Evolutionary conservation across 495 filamentous ascomycete species (phyloP), one percentile per base, ranked within the genome.

Genomic region (Talaromyces nanjingensis): DNA sequence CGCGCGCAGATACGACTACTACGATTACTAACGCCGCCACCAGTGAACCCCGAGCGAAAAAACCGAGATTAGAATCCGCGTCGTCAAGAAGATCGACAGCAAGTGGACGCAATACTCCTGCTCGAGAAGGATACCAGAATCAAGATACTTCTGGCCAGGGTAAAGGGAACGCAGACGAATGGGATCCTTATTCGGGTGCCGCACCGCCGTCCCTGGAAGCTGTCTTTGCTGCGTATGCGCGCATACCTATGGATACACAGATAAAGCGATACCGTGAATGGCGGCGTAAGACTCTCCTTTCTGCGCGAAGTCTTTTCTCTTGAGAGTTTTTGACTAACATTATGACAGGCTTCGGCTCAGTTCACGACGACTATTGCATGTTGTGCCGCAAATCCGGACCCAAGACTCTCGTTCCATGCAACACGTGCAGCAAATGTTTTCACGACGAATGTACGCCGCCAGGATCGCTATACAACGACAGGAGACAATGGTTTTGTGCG

Each of bases 401-500:
- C 22, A 12, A 62, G 20, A 9, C 16, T 62, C 56, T 65, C 16
- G 52, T 64, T n/a, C 57, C 65, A 24, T 67, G 65, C 25, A 33
- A 47, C 5, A 67, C 65, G 9, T 67, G 65, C 54, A 25, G 33
- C 14, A 27, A 57, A 31, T 60, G 33, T 12, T 64, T 64, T 24
- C 65, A 67, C 39, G 56, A 67, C 6, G 18, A 45, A 5, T 67
- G 65, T 42, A 49, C 55, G 12, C 62, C 65, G 16, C 24, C 34
- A 3, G 65, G 63, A 3, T 56, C 62, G 18, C 14, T 59, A 49
- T 60, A 61, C 14, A 33, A 58, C 31, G 54, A 62, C 11, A 27
- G 12, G 14, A 20, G n/a, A 22, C 63, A 64, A 4, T 67, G 62
- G 62, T 67, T 37, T 64, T 67, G 65, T 25, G 39, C 57, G 5